Evolutionary conservation across 129 eudicot genomes (phyloP).

Genomic region (sunflower (Helianthus annuus)): DNA sequence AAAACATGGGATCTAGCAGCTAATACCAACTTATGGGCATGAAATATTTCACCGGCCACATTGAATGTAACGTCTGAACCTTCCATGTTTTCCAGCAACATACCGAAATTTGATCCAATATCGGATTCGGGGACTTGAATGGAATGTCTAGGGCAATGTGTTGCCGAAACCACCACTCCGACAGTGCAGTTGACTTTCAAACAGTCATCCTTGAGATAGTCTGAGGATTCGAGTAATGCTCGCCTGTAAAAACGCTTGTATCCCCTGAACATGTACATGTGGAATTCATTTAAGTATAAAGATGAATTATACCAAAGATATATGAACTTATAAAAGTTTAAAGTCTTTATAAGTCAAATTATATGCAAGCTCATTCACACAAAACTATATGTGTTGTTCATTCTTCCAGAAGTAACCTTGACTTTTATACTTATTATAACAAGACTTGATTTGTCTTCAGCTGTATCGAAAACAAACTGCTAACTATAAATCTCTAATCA

Average conservation of each 20-base stretch:
- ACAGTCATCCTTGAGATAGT: conserved; percentile 85
- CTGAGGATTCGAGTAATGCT: conserved; percentile 70
- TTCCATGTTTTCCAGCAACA: conserved; percentile 66
- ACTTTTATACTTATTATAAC: too few species aligned
- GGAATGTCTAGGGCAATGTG: conserved; percentile 68
- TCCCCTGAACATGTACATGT: conserved; percentile 54
- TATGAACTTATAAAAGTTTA: not conserved
- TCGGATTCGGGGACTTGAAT: conserved; percentile 73
- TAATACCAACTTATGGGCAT: conserved; percentile 84
- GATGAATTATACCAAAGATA: not conserved
- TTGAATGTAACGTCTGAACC: conserved; percentile 70
- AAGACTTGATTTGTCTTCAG: too few species aligned
- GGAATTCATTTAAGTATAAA: not conserved
- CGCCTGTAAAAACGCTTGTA: conserved; percentile 87
- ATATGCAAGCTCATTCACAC: too few species aligned
- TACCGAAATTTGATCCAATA: conserved; percentile 75
- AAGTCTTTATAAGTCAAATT: too few species aligned
- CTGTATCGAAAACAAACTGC: too few species aligned
- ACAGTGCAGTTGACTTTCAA: conserved; percentile 85
- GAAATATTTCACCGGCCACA: conserved; percentile 69
- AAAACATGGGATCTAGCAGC: conserved; percentile 79
- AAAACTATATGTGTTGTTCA: too few species aligned
- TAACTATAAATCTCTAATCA: too few species aligned
- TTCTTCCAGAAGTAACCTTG: too few species aligned
- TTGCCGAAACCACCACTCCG: conserved; percentile 86